These are phyloP conservation scores for Paramecium pentaurelia DNA, from an alignment of 73 alveolate genomes.

Conservation along the genomic window DNA sequence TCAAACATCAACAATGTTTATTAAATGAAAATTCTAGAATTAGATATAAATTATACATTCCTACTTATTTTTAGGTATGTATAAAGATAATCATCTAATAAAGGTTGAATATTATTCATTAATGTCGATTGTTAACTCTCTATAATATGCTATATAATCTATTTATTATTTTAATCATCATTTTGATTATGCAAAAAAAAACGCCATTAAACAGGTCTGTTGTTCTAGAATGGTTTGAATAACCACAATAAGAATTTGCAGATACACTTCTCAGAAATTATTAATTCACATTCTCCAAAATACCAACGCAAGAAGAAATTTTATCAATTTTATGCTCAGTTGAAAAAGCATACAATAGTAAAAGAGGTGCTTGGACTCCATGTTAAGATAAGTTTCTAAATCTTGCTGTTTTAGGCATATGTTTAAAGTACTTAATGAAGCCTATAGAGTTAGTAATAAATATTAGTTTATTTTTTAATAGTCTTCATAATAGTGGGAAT, in stretches of 20 bases:
- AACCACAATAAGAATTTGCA: background rate
- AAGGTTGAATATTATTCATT: background rate
- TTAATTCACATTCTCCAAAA: background rate
- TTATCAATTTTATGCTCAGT: background rate
- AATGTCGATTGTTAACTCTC: background rate
- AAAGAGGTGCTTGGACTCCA: background rate
- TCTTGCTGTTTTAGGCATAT: background rate
- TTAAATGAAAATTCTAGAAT: background rate
- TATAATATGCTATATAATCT: background rate
- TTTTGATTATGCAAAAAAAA: background rate
- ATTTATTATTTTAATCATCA: background rate
- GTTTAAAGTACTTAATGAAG: background rate
- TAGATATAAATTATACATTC: background rate
- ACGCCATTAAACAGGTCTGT: background rate
- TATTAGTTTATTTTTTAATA: background rate
- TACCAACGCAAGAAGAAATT: background rate
- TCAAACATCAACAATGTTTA: background rate
- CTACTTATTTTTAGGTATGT: background rate
- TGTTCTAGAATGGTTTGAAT: background rate
- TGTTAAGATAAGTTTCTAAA: background rate
- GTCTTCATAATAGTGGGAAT: conserved; percentile 8
- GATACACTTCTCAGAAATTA: background rate
- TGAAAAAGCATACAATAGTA: background rate
- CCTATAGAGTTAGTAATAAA: background rate
- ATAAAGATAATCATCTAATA: background rate